Conservation (phyloP, 2,329 filamentous ascomycete species). For the Rhynchosporium graminicola region DNA sequence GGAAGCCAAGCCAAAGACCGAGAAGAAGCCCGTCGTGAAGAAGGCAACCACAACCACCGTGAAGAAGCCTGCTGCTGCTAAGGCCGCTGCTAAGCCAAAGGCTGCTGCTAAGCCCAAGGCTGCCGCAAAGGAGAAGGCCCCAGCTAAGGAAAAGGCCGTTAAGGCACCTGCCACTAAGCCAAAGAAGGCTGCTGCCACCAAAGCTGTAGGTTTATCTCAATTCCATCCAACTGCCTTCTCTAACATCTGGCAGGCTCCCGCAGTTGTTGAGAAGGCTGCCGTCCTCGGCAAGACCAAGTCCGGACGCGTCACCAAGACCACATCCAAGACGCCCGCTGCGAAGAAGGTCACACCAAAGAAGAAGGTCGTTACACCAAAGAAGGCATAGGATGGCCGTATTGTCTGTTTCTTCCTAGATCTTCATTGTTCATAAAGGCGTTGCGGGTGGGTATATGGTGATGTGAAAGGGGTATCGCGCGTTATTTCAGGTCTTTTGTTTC, state of each 20-base stretch:
- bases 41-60: conserved; percentile 41
- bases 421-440: conserved; percentile 34
- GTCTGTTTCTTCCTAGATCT: conserved; percentile 25
- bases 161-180: conserved; percentile 31
- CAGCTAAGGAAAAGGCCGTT: conserved; percentile 42
- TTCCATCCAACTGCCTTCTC: background rate
- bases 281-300: conserved; percentile 71
- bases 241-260: conserved; percentile 54
- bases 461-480: conserved; percentile 21
- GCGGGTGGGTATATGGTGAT: conserved; percentile 26
- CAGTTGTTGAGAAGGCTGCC: conserved; percentile 62
- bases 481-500: conserved; percentile 22
- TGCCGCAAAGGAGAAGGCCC: conserved; percentile 46
- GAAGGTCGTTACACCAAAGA: conserved; percentile 41
- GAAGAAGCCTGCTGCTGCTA: conserved; percentile 35
- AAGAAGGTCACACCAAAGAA: conserved; percentile 41
- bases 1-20: conserved; percentile 39
- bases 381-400: conserved; percentile 23
- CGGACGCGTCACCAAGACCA: conserved; percentile 69
- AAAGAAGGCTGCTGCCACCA: conserved; percentile 43
- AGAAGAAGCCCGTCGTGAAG: conserved; percentile 43
- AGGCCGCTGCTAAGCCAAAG: conserved; percentile 38
- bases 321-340: conserved; percentile 54
- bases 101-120: conserved; percentile 42
- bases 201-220: conserved; percentile 32